phyloP scores from a whole-genome alignment of 371 early-diverging fungal genomes.

The Saksenaea oblongispora region DNA sequence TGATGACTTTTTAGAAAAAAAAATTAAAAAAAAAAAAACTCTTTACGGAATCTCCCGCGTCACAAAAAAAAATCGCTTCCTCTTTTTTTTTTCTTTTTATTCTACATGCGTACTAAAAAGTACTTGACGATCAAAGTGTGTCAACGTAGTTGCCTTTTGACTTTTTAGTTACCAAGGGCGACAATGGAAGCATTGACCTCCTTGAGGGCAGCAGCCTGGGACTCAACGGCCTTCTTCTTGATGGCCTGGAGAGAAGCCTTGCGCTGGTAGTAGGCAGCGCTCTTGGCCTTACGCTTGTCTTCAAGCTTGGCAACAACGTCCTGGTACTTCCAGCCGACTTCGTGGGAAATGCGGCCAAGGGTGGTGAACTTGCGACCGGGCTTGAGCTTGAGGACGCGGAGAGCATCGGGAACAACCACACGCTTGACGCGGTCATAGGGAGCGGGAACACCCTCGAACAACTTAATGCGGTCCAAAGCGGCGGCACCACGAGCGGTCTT shows the following conservation, averaged over 20 bases:
- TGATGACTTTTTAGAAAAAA: too few species aligned
- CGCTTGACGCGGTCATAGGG: slow-evolving; percentile 97
- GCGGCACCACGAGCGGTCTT: slow-evolving; percentile 98
- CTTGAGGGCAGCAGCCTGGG: slow-evolving; percentile 53
- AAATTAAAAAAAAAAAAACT: too few species aligned
- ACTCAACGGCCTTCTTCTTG: slow-evolving; percentile 51
- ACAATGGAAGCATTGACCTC: slow-evolving; percentile 47
- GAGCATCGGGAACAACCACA: slow-evolving; percentile 96
- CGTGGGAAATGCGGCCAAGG: slow-evolving; percentile 91
- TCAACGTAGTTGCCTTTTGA: not conserved
- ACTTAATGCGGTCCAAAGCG: slow-evolving; percentile 96
- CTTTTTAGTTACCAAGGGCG: slow-evolving; percentile 63
- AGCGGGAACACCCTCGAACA: slow-evolving; percentile 99
- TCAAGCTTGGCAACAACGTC: slow-evolving; percentile 95
- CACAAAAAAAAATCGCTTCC: not conserved
- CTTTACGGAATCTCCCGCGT: too few species aligned
- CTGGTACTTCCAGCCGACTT: slow-evolving; percentile 99
- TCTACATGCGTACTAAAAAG: not conserved
- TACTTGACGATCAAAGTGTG: too few species aligned
- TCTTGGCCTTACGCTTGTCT: slow-evolving; percentile 96
- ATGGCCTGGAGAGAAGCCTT: slow-evolving; percentile 59
- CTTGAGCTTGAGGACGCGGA: slow-evolving; percentile 94
- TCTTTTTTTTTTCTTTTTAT: slow-evolving; percentile 1
- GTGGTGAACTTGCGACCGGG: slow-evolving; percentile 98
- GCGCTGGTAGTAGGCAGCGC: slow-evolving; percentile 90